phyloP scores from a whole-genome alignment of 2,329 filamentous ascomycete genomes.

The Xylariaceae sp. region DNA sequence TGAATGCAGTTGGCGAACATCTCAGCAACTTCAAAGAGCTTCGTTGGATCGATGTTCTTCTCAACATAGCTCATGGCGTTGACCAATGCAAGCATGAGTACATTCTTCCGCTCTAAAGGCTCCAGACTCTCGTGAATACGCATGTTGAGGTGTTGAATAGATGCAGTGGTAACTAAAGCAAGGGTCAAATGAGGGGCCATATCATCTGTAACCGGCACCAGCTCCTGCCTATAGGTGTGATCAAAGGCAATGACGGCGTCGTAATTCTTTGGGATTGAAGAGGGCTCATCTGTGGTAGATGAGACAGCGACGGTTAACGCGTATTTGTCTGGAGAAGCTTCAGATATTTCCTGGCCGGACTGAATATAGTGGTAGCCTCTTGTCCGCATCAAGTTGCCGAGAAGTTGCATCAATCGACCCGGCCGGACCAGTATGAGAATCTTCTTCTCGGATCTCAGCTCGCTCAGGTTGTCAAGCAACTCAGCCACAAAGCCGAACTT shows the following conservation, averaged over 20 bases:
- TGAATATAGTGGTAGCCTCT: slow-evolving; percentile 26
- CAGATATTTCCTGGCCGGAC: slow-evolving; percentile 15
- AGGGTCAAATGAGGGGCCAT: slow-evolving; percentile 35
- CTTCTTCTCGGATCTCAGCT: slow-evolving; percentile 31
- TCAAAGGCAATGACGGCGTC: slow-evolving; percentile 50
- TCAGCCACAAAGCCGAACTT: slow-evolving; percentile 55
- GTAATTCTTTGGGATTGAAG: slow-evolving; percentile 31
- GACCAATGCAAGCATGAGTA: slow-evolving; percentile 28
- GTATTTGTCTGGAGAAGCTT: slow-evolving; percentile 9
- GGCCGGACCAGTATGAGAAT: slow-evolving; percentile 48
- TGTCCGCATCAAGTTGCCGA: slow-evolving; percentile 40
- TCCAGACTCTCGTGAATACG: slow-evolving; percentile 32
- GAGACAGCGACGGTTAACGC: slow-evolving; percentile 33
- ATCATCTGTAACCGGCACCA: slow-evolving; percentile 19
- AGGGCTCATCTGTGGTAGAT: slow-evolving; percentile 30
- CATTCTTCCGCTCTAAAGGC: slow-evolving; percentile 40
- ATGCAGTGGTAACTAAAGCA: slow-evolving; percentile 40
- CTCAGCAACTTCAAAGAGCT: slow-evolving; percentile 40
- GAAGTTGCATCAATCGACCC: slow-evolving; percentile 41
- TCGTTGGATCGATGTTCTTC: slow-evolving; percentile 32
- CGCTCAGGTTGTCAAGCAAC: slow-evolving; percentile 38
- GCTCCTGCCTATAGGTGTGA: slow-evolving; percentile 34
- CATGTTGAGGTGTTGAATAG: slow-evolving; percentile 49
- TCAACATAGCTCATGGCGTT: slow-evolving; percentile 28
- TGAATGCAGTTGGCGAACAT: slow-evolving; percentile 40